Evolutionary conservation across 2,329 filamentous ascomycete genomes (phyloP), one percentile per base, ranked within the genome.

Genomic region (Calonectria pteridis): DNA sequence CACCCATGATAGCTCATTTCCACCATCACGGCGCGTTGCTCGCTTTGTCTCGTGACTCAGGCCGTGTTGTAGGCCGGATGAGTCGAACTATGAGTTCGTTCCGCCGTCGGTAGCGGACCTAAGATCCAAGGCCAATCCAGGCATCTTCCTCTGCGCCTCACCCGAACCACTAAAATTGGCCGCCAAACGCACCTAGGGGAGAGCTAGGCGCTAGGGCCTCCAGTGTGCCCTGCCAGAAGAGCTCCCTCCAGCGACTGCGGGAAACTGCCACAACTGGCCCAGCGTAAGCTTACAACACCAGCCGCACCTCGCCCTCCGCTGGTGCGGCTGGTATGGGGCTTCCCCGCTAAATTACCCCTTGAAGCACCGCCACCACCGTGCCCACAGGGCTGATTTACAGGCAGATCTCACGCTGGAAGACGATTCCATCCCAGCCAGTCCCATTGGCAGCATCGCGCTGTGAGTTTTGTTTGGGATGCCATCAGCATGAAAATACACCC

Each of bases 41-140:
- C 43, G 37, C 40, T 51, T 59, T 26, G 1, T 18, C 23, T 63
- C 28, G 65, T 77, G 75, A 77, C 71, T 77, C 76, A 77, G 74
- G 74, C 74, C 76, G 76, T 64, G 55, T 65, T 31, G 40, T 37
- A 72, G 51, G 51, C 74, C 74, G 76, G 31, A 46, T 75, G 76
- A 76, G 70, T 77, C 74, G 49, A 66, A 62, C 23, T 29, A 37
- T 26, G n/a, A 18, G 26, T 33, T 35, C 55, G n/a, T 28, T 10
- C 20, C 18, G 63, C 55, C n/a, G 55, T 23, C 33, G 55, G 55
- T 28, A 28, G 23, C 10, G 3, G 46, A 50, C 58, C 67, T 64
- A 18, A 64, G 55, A 55, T 70, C 6, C 62, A 51, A 62, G 53
- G 64, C 37, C 59, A 33, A 43, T 6, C 16, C 14, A 23, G n/a